These are phyloP conservation scores for Parasarocladium wereldwijsianum DNA, from an alignment of 2,329 filamentous ascomycete genomes.

Conservation along the genomic window DNA sequence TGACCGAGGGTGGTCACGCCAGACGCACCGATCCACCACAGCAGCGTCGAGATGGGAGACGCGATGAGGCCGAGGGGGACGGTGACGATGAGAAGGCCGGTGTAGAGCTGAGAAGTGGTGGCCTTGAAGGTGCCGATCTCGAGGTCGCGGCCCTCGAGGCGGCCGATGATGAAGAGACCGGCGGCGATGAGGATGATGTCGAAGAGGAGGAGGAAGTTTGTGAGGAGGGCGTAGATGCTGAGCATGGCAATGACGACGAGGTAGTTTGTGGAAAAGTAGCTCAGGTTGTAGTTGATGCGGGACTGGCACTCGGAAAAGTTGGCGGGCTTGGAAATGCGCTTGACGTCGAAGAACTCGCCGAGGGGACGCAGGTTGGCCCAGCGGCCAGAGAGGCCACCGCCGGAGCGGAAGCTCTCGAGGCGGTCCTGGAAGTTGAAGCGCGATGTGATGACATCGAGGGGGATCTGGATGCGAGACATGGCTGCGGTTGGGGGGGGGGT, in stretches of 20 bases:
- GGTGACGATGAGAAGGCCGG: constrained; percentile 65
- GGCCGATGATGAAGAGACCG: constrained; percentile 84
- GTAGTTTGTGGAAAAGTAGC: constrained; percentile 98
- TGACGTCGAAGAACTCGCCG: constrained; percentile 89
- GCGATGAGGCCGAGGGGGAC: constrained; percentile 76
- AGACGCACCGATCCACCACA: constrained; percentile 93
- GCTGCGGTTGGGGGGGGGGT: constrained; percentile 9
- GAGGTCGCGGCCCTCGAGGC: constrained; percentile 76
- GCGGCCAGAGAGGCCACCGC: constrained; percentile 55
- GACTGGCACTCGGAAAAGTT: constrained; percentile 86
- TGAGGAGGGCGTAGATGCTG: constrained; percentile 86
- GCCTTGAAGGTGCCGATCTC: constrained; percentile 72
- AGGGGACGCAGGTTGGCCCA: constrained; percentile 88
- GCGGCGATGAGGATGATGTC: constrained; percentile 78
- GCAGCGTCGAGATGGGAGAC: constrained; percentile 68
- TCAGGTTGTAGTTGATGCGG: constrained; percentile 91
- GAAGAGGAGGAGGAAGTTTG: constrained; percentile 75
- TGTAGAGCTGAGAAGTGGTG: constrained; percentile 89
- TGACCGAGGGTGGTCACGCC: constrained; percentile 91
- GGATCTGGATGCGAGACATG: constrained; percentile 87
- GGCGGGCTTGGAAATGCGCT: constrained; percentile 84
- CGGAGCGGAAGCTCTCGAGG: constrained; percentile 68
- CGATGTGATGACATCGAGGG: constrained; percentile 80
- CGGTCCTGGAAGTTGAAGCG: constrained; percentile 75
- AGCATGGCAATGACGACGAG: constrained; percentile 87